These are phyloP conservation scores for Ilex asprella DNA, from an alignment of 257 asterid genomes.

Conservation along the genomic window DNA sequence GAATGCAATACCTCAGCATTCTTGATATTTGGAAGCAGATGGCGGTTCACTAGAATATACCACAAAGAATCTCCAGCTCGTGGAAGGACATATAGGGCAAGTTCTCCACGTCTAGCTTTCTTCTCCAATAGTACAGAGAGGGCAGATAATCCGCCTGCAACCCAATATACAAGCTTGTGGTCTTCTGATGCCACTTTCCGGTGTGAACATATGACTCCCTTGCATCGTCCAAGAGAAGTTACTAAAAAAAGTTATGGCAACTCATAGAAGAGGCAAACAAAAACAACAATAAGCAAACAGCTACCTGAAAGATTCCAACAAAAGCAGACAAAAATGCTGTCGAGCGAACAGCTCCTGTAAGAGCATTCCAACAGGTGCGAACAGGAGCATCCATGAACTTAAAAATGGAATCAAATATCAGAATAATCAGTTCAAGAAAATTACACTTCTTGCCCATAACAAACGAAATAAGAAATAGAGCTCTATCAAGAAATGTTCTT, in stretches of 20 bases:
- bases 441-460: neutral
- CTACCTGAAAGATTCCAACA: constrained; percentile 96
- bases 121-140: constrained; percentile 89
- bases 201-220: constrained; percentile 91
- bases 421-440: neutral
- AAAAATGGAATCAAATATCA: constrained; percentile 11
- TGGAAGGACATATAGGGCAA: constrained; percentile 94
- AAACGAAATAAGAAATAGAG: neutral
- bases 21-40: constrained; percentile 65
- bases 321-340: constrained; percentile 92
- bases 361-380: constrained; percentile 85
- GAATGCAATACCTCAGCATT: constrained; percentile 68
- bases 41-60: constrained; percentile 91
- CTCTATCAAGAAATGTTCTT: neutral
- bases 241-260: constrained; percentile 23
- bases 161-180: constrained; percentile 94
- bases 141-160: constrained; percentile 87
- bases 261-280: constrained; percentile 13
- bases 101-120: constrained; percentile 94
- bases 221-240: constrained; percentile 25
- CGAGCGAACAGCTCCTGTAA: constrained; percentile 86
- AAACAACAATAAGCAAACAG: constrained; percentile 5
- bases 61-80: constrained; percentile 97
- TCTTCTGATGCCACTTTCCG: constrained; percentile 84
- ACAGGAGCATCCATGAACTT: constrained; percentile 93